Base-by-base conservation (phyloP, 768 basidiomycete genomes). In the Hygrophorus russula region DNA sequence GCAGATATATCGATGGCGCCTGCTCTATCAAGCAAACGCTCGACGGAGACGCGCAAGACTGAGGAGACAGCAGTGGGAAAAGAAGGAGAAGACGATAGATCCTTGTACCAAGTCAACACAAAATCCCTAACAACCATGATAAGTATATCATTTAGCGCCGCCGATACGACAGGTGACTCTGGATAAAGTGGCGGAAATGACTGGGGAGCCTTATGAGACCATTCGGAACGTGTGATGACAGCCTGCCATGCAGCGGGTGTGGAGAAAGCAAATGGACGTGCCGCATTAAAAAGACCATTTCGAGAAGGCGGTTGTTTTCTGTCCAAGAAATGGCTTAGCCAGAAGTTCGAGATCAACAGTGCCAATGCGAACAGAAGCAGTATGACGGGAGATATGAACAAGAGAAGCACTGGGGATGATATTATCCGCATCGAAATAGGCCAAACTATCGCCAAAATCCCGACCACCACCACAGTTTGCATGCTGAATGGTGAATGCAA, bases 211-310 rank as follows among this genome's bases (percentile, higher is more conserved):
- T 70, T 76, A 51, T 82, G 77, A 2, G 86, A 86, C 92, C 91
- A 94, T 59, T 84, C 79, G n/a, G 87, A 87, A 27, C 91, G 78
- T 36, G 77, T 90, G 40, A 87, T 68, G 37, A 89, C 84, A 0
- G 82, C 90, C 55, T 92, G 87, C 92, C 92, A 96, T 27, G 91
- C 92, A 45, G 92, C 89, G 18, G 90, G 88, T 2, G 90, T 90
- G 3, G 89, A 88, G 66, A 96, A 94, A 2, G 77, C 73, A 38
- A 92, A 70, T 0, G 87, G 87, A 29, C 78, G 74, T 13, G 87
- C 80, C 0, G 81, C 77, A 45, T 66, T 62, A 8, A 62, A 60
- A n/a, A 80, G 64, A 34, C 60, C 60, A 33, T 68, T 64, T n/a
- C 44, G 50, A 9, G 50, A 46, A 1, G 49, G 50, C 20, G 62